These are phyloP conservation scores for Penicillium pancosmium DNA, from an alignment of 495 filamentous ascomycete genomes.

Conservation along the genomic window DNA sequence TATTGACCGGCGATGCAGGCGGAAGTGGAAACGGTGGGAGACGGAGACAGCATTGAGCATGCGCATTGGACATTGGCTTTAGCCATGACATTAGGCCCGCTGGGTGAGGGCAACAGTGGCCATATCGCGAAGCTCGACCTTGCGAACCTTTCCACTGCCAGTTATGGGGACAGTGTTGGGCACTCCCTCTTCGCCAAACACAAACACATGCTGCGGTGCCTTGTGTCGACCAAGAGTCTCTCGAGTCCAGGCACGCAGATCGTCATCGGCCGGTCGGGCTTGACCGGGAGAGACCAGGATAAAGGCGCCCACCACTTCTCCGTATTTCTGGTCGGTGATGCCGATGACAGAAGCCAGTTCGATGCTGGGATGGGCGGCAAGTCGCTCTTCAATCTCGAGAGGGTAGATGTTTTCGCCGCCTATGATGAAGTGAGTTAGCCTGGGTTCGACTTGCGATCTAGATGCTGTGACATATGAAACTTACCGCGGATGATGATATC, in stretches of 20 bases:
- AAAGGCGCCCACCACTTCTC: slow-evolving; percentile 69
- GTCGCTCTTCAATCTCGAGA: slow-evolving; percentile 70
- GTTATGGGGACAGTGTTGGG: slow-evolving; percentile 61
- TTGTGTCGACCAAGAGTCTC: slow-evolving; percentile 67
- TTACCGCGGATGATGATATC: slow-evolving; percentile 79
- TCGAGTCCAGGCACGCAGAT: slow-evolving; percentile 61
- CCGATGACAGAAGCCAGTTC: slow-evolving; percentile 63
- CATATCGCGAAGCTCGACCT: slow-evolving; percentile 64
- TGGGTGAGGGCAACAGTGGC: slow-evolving; percentile 51
- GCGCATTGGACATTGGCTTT: not conserved
- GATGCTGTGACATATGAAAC: not conserved
- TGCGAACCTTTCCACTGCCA: slow-evolving; percentile 72
- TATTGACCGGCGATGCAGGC: slow-evolving; percentile 4
- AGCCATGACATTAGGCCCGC: slow-evolving; percentile 9
- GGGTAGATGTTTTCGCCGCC: slow-evolving; percentile 82
- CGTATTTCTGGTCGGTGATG: slow-evolving; percentile 62
- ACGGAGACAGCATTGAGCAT: too few relatives aligned
- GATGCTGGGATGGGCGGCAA: slow-evolving; percentile 59
- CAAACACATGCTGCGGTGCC: slow-evolving; percentile 66
- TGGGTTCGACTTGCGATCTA: not conserved
- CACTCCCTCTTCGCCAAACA: slow-evolving; percentile 64
- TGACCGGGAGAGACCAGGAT: slow-evolving; percentile 38
- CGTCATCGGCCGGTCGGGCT: slow-evolving; percentile 44
- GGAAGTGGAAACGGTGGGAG: not conserved
- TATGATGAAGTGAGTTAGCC: slow-evolving; percentile 7